A percentile compares a stretch with the other conserved stretches of the same genome.
phyloP scores from a whole-genome alignment of 129 eudicot species.

The Flaveria trinervia region DNA sequence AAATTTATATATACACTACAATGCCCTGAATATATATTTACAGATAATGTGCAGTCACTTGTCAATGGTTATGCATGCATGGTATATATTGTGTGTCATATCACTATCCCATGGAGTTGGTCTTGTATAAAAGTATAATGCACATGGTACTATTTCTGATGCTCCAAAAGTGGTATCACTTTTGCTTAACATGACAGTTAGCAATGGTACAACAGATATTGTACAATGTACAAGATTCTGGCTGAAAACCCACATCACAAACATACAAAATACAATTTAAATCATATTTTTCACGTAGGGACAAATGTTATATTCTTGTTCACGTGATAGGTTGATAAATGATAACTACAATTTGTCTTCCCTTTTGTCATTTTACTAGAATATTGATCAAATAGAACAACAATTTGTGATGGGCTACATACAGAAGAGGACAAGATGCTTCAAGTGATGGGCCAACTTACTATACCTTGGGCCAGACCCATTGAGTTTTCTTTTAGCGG shows the following conservation, averaged over 20 bases:
- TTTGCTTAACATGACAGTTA: slow-evolving; percentile 14
- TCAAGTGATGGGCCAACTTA: no score
- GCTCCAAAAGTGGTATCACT: slow-evolving; percentile 16
- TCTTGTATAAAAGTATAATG: neutral
- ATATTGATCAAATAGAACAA: slow-evolving; percentile 18
- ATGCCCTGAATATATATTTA: no score
- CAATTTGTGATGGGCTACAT: neutral
- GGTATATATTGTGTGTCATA: neutral
- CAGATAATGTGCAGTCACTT: no score
- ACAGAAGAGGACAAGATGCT: no score
- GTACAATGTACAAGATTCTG: slow-evolving; percentile 17
- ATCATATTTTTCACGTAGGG: neutral
- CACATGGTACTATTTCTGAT: slow-evolving; percentile 32
- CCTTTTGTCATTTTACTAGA: slow-evolving; percentile 9
- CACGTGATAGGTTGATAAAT: slow-evolving; percentile 1
- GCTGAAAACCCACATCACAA: neutral
- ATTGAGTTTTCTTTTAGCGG: neutral
- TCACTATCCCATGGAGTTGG: neutral
- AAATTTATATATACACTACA: no score
- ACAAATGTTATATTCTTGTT: neutral
- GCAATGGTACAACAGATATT: slow-evolving; percentile 9
- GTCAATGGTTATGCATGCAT: neutral
- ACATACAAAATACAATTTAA: slow-evolving; percentile 12
- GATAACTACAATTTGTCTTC: slow-evolving; percentile 11
- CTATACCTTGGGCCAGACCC: neutral